phyloP scores from a whole-genome alignment of 345 rosid genomes.

The Orychophragmus violaceus region DNA sequence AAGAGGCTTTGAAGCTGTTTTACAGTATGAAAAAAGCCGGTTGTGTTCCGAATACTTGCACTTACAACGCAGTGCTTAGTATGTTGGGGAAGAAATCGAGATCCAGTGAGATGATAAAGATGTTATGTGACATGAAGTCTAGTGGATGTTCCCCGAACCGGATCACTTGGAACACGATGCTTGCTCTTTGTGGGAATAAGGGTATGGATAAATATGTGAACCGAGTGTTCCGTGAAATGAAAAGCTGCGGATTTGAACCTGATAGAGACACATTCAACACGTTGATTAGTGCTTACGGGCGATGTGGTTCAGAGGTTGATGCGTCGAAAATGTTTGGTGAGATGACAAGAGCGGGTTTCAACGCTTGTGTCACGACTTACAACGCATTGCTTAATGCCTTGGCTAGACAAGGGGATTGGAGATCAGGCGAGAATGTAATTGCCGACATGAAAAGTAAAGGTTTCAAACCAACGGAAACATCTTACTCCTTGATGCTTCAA shows the following conservation, averaged over 20 bases:
- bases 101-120: constrained; percentile 63
- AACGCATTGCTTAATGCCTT: constrained; percentile 84
- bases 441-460: constrained; percentile 73
- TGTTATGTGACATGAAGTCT: constrained; percentile 69
- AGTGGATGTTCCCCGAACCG: constrained; percentile 77
- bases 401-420: constrained; percentile 77
- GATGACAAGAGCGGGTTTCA: constrained; percentile 72
- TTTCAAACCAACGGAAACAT: constrained; percentile 69
- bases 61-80: constrained; percentile 69
- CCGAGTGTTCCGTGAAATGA: constrained; percentile 72
- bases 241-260: constrained; percentile 82
- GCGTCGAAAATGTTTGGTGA: constrained; percentile 67
- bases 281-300: constrained; percentile 70
- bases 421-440: constrained; percentile 64
- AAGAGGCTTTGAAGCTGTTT: constrained; percentile 63
- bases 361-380: constrained; percentile 69
- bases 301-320: constrained; percentile 65
- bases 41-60: constrained; percentile 79
- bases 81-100: constrained; percentile 74
- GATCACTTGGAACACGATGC: constrained; percentile 92
- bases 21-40: constrained; percentile 63
- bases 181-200: constrained; percentile 62
- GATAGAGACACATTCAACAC: constrained; percentile 87
- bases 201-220: constrained; percentile 68
- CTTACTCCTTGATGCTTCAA: constrained; percentile 65